These are phyloP conservation scores for Biscogniauxia mediterranea DNA, from an alignment of 2,329 filamentous ascomycete genomes.

Conservation along the genomic window DNA sequence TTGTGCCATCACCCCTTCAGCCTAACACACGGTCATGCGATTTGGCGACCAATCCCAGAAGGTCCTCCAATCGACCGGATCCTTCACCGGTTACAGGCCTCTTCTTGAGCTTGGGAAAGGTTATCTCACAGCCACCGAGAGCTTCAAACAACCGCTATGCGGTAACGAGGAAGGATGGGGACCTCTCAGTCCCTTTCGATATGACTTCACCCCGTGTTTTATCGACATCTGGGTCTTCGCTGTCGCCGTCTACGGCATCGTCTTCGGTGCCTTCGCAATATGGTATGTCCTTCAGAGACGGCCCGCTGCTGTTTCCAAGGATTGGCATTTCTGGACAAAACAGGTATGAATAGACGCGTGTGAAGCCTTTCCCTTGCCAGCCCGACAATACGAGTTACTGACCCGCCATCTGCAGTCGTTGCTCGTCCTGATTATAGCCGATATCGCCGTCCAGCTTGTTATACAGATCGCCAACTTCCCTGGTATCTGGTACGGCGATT, in stretches of 20 bases:
- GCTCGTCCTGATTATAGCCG: constrained; percentile 58
- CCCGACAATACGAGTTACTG: background rate
- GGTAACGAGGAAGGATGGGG: constrained; percentile 94
- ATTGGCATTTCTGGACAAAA: constrained; percentile 92
- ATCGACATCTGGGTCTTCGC: constrained; percentile 84
- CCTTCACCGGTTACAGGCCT: constrained; percentile 58
- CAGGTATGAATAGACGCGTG: constrained; percentile 56
- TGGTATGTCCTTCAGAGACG: constrained; percentile 76
- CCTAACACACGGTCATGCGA: constrained; percentile 36
- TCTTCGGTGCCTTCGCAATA: constrained; percentile 74
- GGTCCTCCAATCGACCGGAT: constrained; percentile 55
- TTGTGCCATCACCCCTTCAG: constrained; percentile 20
- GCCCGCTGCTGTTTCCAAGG: constrained; percentile 67
- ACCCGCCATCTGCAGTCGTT: constrained; percentile 16
- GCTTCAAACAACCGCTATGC: constrained; percentile 71
- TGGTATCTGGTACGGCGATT: constrained; percentile 73
- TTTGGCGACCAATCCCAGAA: constrained; percentile 42
- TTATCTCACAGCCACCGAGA: constrained; percentile 56
- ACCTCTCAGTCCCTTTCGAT: constrained; percentile 79
- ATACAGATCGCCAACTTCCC: constrained; percentile 72
- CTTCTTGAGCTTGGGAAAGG: constrained; percentile 50
- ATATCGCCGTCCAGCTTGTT: constrained; percentile 68
- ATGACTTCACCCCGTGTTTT: constrained; percentile 97
- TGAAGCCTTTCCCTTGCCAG: background rate
- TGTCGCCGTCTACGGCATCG: constrained; percentile 75